A percentile compares a stretch with the other conserved stretches of the same genome.
phyloP scores from a whole-genome alignment of 352 stramenopile genomes.

The Phytophthora nicotianae region DNA sequence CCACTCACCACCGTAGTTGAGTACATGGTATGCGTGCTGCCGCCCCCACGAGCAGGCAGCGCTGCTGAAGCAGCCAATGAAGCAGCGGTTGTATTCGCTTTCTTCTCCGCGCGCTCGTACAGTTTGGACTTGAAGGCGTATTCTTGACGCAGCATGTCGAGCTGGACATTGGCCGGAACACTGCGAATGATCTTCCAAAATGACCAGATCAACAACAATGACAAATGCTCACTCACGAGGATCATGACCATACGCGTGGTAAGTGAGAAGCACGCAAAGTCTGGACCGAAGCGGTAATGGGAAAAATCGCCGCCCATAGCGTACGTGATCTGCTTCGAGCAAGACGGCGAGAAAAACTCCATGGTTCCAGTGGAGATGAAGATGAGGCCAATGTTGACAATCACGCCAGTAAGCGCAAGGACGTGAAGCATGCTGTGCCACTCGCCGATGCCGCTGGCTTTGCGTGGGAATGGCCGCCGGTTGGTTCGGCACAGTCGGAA shows the following conservation, averaged over 20 bases:
- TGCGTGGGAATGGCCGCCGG: slow-evolving; percentile 74
- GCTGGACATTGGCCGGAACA: slow-evolving; percentile 62
- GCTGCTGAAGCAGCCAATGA: slow-evolving; percentile 22
- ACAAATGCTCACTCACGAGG: slow-evolving; percentile 70
- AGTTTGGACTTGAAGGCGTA: slow-evolving; percentile 77
- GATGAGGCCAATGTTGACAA: slow-evolving; percentile 79
- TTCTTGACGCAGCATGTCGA: slow-evolving; percentile 72
- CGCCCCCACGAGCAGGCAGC: slow-evolving; percentile 13
- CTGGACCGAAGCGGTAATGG: slow-evolving; percentile 73
- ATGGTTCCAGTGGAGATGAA: slow-evolving; percentile 82
- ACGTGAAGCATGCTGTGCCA: slow-evolving; percentile 77
- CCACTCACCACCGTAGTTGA: slow-evolving; percentile 36
- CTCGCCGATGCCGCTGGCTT: slow-evolving; percentile 74
- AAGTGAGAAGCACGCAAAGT: slow-evolving; percentile 78
- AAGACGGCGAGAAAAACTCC: slow-evolving; percentile 69
- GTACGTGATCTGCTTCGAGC: slow-evolving; percentile 55
- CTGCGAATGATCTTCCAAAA: slow-evolving; percentile 75
- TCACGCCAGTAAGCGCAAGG: slow-evolving; percentile 66
- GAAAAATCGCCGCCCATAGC: slow-evolving; percentile 64
- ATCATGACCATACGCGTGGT: slow-evolving; percentile 84
- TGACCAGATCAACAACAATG: slow-evolving; percentile 61
- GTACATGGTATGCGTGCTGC: slow-evolving; percentile 27
- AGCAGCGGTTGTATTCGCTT: slow-evolving; percentile 14
- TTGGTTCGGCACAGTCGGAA: slow-evolving; percentile 78
- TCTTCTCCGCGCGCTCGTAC: slow-evolving; percentile 52